Base-by-base conservation (phyloP, 31 red algal species). In the Odonthalia washingtoniensis region DNA sequence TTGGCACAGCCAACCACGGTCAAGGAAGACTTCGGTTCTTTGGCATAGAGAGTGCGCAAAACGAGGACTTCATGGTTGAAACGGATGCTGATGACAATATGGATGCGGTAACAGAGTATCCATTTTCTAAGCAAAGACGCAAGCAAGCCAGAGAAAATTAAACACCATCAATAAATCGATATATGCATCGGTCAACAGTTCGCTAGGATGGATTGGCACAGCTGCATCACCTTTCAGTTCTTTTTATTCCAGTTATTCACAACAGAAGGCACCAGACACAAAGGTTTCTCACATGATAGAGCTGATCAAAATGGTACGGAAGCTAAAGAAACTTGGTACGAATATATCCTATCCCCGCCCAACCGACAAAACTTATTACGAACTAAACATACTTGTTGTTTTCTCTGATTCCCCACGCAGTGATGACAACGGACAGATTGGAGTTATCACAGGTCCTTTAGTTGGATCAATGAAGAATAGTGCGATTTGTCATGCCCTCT, bases 261-360 rank as follows among this genome's bases (percentile, higher is more conserved):
- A 80, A 52, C 76, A 80, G 35, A 80, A 80, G 30, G 76, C 76
- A n/a, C n/a, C n/a, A n/a, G n/a, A n/a, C n/a, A n/a, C n/a, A n/a
- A n/a, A n/a, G n/a, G n/a, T n/a, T n/a, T 36, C 76, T 60, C 76
- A 80, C 24, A 5, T 80, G 5, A 60, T 80, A 12, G 76, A 57
- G 57, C 3, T 53, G 45, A 46, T 49, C 41, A 80, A 80, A 5
- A 80, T 53, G 6, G 3, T 80, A 3, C 2, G 45, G 6, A 82
- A 3, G 1, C 37, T 75, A 28, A 75, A 75, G 37, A 75, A 40
- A 75, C 2, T 75, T 26, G 37, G 72, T 2, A 75, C 4, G 12
- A 40, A 36, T 36, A 75, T 75, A 27, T 36, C 31, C 72, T 37
- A 75, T 75, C 72, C 72, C 33, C 33, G 72, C 33, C 9, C 31